Base-by-base conservation (phyloP, 2,329 filamentous ascomycete genomes). In the Lecanicillium sp. region DNA sequence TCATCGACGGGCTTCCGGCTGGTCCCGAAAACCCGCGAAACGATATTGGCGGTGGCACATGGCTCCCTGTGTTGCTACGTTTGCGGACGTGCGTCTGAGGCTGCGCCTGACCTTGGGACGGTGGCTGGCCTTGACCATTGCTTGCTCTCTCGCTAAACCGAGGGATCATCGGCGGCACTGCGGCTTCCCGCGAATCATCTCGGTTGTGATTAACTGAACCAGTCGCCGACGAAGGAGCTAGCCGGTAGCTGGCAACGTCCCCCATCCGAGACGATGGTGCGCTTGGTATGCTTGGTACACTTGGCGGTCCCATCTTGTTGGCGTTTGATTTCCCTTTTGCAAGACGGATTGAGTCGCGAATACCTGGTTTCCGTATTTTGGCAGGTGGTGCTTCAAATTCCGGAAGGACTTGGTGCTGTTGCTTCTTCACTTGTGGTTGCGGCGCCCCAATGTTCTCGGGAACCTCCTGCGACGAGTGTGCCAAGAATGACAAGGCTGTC, bases 401-500 rank as follows among this genome's bases (percentile, higher is more conserved):
- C 0, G 71, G 69, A 3, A 71, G 53, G 3, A 65, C 62, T n/a
- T 43, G 41, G 15, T 43, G 41, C 14, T 37, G 16, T 15, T 38
- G 51, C 8, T 51, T 52, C 28, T 54, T 54, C 3, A 49, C 42
- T 19, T 44, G 48, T 35, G 73, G 69, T 16, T 70, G 63, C 6
- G 74, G 71, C 8, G 68, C 59, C 12, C 74, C 58, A 4, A 81
- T 66, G 13, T 88, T 76, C 37, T 92, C 85, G 2, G 86, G 85
- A 5, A 90, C 73, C 1, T 83, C 80, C 52, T 90, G 83, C 13
- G 83, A 78, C 1, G 89, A 94, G 56, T 95, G 88, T 11, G 90
- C 89, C 22, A 98, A 71, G 74, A 96, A 98, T 0, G 89, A 95
- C 15, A 98, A 69, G 1, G 92, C 87, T 15, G 87, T 95, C 42